A percentile compares a stretch with the other conserved stretches of the same genome.
These are phyloP conservation scores for Backusella macrospora DNA, from an alignment of 192 early-diverging fungal species.

Conservation along the genomic window DNA sequence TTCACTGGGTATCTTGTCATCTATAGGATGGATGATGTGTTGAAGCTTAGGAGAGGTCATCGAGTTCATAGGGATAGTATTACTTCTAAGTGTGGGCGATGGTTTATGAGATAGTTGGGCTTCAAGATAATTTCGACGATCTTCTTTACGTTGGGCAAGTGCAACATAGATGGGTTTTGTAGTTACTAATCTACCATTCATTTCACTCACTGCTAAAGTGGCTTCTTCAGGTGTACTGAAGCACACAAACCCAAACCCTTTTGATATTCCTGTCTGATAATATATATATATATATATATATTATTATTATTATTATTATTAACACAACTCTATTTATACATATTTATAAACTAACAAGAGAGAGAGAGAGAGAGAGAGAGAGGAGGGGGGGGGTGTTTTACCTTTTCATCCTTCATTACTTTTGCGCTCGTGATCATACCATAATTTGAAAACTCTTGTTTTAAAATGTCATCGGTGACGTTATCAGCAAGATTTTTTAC, in stretches of 20 bases:
- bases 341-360: not conserved
- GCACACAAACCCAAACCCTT: conserved; percentile 96
- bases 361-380: not conserved
- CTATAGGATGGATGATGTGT: not conserved
- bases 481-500: conserved; percentile 90
- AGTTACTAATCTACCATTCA: conserved; percentile 82
- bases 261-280: conserved; percentile 49
- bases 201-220: conserved; percentile 85
- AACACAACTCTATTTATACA: too few relatives aligned
- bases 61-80: not conserved
- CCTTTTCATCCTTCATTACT: conserved; percentile 91
- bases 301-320: too few relatives aligned
- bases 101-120: conserved; percentile 49
- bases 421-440: conserved; percentile 90
- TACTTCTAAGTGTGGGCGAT: not conserved
- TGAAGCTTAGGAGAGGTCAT: not conserved
- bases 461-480: conserved; percentile 83
- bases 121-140: conserved; percentile 82
- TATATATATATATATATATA: not conserved
- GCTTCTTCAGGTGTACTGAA: conserved; percentile 90
- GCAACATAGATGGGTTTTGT: conserved; percentile 89
- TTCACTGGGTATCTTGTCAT: not conserved
- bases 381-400: too few relatives aligned
- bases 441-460: conserved; percentile 82
- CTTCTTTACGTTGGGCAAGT: conserved; percentile 88